phyloP scores from a whole-genome alignment of 2,329 filamentous ascomycete species.

The Sporothrix luriei region DNA sequence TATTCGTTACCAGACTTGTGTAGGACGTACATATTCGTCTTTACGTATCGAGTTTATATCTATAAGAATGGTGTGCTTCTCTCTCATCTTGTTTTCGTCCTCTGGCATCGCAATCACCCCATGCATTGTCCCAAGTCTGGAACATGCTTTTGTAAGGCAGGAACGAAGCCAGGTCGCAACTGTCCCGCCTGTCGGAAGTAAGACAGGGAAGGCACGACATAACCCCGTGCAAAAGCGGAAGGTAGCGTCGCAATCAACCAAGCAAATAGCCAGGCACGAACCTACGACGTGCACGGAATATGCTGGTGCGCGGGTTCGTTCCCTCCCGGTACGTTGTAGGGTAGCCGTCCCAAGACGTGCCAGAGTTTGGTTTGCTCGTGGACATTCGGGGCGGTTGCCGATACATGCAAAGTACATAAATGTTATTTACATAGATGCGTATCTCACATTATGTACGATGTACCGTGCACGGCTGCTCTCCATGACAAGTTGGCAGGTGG shows the following conservation, averaged over 20 bases:
- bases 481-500: not conserved
- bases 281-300: not conserved
- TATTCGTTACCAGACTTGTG: too few species aligned
- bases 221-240: not conserved
- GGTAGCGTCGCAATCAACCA: conserved; percentile 7
- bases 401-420: not conserved
- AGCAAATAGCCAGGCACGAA: conserved; percentile 24
- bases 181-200: not conserved
- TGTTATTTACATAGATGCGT: not conserved
- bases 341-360: conserved; percentile 17
- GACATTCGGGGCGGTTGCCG: conserved; percentile 27
- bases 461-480: not conserved
- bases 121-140: not conserved
- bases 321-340: conserved; percentile 23
- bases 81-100: not conserved
- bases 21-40: too few species aligned
- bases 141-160: conserved; percentile 8
- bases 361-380: conserved; percentile 27
- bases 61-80: not conserved
- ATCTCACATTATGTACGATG: not conserved
- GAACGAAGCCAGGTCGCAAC: not conserved
- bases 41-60: not conserved
- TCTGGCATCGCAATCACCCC: too few species aligned
- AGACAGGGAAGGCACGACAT: conserved; percentile 14
- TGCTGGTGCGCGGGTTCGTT: conserved; percentile 22